Conservation (phyloP, 2,329 filamentous ascomycete species). For the Fusarium hainanense region DNA sequence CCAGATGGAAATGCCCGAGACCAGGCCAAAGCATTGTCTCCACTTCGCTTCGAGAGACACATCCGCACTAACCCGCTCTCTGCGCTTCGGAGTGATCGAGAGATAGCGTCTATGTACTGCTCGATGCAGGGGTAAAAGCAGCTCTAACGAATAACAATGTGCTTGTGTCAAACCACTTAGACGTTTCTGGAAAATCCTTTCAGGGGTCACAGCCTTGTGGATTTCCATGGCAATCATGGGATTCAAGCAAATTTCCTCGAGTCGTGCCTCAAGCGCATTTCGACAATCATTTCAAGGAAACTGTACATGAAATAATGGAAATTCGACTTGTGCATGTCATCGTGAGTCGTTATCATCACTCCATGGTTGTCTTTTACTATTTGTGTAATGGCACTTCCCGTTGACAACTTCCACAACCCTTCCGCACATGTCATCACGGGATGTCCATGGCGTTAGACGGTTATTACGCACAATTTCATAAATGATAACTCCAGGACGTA, state of each 20-base stretch:
- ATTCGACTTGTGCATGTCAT: neutral
- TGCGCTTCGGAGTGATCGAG: accelerated
- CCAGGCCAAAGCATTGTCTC: neutral
- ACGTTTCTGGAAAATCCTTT: neutral
- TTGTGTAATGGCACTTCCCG: neutral
- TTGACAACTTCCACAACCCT: too few relatives aligned
- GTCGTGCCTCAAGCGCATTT: neutral
- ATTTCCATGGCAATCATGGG: neutral
- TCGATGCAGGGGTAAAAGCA: accelerated
- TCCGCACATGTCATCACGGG: too few relatives aligned
- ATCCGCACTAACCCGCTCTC: neutral
- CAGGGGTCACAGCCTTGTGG: constrained; percentile 5
- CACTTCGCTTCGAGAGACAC: neutral
- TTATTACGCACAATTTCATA: too few relatives aligned
- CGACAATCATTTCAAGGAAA: neutral
- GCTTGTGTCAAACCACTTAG: neutral
- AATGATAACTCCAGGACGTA: too few relatives aligned
- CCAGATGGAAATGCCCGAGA: neutral
- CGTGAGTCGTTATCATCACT: neutral
- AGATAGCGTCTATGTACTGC: neutral
- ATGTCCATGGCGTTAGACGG: too few relatives aligned
- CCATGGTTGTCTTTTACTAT: neutral
- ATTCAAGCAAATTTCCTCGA: neutral
- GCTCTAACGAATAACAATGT: neutral
- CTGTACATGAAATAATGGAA: neutral